These are phyloP conservation scores for Monosporascus sp. DNA, from an alignment of 2,329 filamentous ascomycete species.

Conservation along the genomic window DNA sequence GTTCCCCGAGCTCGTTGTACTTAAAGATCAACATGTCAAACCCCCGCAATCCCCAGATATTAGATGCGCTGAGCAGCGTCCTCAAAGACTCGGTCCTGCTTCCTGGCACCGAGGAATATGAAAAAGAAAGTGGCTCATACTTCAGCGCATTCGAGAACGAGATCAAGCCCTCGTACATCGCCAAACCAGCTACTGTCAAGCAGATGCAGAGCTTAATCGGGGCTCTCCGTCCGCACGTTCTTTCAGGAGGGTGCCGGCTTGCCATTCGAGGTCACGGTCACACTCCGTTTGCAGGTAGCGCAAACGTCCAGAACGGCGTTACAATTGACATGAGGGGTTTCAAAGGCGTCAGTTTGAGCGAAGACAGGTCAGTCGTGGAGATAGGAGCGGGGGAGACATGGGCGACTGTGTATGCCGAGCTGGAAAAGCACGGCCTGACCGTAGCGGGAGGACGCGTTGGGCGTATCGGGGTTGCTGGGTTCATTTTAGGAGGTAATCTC, in stretches of 20 bases:
- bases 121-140: constrained; percentile 14
- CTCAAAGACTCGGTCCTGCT: constrained; percentile 4
- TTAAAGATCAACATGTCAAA: neutral
- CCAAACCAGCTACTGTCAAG: constrained; percentile 5
- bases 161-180: constrained; percentile 13
- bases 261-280: constrained; percentile 13
- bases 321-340: constrained; percentile 14
- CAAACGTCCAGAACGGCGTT: constrained; percentile 14
- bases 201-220: constrained; percentile 9
- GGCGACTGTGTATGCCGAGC: constrained; percentile 8
- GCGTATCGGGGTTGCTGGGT: constrained; percentile 9
- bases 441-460: constrained; percentile 8
- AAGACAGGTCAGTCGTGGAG: constrained; percentile 6
- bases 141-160: constrained; percentile 18
- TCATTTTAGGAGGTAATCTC: constrained; percentile 7
- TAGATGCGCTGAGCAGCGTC: neutral
- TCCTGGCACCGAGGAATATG: constrained; percentile 16
- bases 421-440: constrained; percentile 10
- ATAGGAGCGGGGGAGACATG: constrained; percentile 13
- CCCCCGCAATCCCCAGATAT: constrained; percentile 1
- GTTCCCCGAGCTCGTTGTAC: neutral
- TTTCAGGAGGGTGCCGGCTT: constrained; percentile 6
- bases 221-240: constrained; percentile 8
- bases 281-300: constrained; percentile 10
- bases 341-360: constrained; percentile 8